These are phyloP conservation scores for Begonia masoniana DNA, from an alignment of 306 rosid genomes.

Conservation along the genomic window DNA sequence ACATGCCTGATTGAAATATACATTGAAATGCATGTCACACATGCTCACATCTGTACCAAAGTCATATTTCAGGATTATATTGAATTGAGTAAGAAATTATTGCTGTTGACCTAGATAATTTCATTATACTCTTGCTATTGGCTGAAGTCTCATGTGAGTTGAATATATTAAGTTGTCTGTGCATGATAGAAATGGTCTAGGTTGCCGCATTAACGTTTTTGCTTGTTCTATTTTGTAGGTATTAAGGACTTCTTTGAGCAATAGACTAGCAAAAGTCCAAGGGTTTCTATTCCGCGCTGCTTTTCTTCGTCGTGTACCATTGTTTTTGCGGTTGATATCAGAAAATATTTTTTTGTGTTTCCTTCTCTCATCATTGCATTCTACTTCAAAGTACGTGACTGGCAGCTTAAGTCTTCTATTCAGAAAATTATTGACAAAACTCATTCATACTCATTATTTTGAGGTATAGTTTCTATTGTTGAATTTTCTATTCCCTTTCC, in stretches of 20 bases:
- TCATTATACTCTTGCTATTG: no score
- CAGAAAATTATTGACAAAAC: conserved; percentile 83
- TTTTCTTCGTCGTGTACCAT: conserved; percentile 89
- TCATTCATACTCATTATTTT: conserved; percentile 88
- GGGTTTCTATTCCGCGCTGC: conserved; percentile 99
- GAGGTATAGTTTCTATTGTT: conserved; percentile 25
- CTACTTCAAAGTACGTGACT: conserved; percentile 80
- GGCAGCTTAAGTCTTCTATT: conserved; percentile 89
- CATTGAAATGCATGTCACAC: no score
- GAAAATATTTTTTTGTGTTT: conserved; percentile 87
- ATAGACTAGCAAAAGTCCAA: conserved; percentile 99
- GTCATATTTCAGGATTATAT: no score
- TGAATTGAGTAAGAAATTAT: no score
- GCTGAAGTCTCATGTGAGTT: no score
- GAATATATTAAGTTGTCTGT: no score
- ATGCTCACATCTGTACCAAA: no score
- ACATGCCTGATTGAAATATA: no score
- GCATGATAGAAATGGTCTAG: no score
- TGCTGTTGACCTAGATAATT: no score
- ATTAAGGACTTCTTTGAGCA: conserved; percentile 84
- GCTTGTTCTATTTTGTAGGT: conserved; percentile 37
- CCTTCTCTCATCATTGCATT: conserved; percentile 73
- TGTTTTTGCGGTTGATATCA: conserved; percentile 71
- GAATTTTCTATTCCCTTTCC: no score
- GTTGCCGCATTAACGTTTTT: conserved; percentile 1